Evolutionary conservation across 73 alveolate genomes (phyloP).

Genomic region (Paramecium biaurelia): DNA sequence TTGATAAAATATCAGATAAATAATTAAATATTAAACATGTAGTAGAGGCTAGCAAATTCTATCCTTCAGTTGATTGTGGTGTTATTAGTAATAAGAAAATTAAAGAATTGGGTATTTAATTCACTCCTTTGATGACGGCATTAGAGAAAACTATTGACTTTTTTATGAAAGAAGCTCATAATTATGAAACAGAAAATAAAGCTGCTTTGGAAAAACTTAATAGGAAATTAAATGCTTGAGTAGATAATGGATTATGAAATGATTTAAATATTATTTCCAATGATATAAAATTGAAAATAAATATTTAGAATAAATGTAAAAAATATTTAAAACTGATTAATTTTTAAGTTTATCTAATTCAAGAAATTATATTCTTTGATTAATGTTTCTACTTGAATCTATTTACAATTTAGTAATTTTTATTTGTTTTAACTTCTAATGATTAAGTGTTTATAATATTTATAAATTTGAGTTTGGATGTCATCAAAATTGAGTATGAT

Average conservation of each 20-base stretch:
- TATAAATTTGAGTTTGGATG: background rate
- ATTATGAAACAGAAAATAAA: background rate
- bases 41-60: conserved; percentile 38
- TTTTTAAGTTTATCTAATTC: background rate
- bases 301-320: background rate
- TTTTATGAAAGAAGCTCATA: background rate
- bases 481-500: background rate
- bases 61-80: conserved; percentile 72
- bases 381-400: background rate
- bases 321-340: background rate
- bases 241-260: background rate
- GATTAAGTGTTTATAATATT: background rate
- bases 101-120: background rate
- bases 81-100: background rate
- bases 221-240: conserved; percentile 5
- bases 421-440: background rate
- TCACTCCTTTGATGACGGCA: background rate
- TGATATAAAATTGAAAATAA: background rate
- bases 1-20: background rate
- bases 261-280: background rate
- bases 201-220: background rate
- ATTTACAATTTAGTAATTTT: background rate
- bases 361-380: background rate
- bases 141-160: background rate
- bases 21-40: conserved; percentile 29